Conservation (phyloP, 1,284 basidiomycete genomes). For the Ceratobasidium sp. region DNA sequence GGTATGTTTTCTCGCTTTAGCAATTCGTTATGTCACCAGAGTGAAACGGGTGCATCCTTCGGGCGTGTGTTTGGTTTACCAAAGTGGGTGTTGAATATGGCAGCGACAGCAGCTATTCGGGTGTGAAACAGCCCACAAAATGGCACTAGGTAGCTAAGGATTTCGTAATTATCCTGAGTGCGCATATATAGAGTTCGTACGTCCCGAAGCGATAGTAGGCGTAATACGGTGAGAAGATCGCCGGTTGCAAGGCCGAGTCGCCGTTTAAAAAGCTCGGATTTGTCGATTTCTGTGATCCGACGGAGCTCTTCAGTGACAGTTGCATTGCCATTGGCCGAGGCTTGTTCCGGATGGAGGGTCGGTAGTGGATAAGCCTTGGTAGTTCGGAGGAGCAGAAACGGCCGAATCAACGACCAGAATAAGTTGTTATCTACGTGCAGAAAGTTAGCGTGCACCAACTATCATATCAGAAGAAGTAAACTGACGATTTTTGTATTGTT, state of each 20-base stretch:
- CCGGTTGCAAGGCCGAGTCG: neutral
- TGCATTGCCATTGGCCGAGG: neutral
- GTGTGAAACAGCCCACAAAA: constrained; percentile 2
- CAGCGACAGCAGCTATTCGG: neutral
- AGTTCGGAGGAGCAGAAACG: neutral
- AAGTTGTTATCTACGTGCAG: neutral
- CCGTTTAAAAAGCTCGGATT: neutral
- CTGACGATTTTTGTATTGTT: neutral
- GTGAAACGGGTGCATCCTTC: neutral
- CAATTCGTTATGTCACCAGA: constrained; percentile 4
- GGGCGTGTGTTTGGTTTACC: constrained; percentile 8
- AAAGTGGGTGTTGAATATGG: neutral
- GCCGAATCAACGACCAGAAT: neutral
- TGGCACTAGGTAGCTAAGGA: neutral
- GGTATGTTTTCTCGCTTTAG: neutral
- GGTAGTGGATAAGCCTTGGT: neutral
- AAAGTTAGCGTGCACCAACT: neutral
- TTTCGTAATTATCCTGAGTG: neutral
- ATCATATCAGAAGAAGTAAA: neutral
- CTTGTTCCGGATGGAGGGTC: neutral
- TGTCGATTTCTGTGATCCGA: neutral
- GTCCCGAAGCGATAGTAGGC: neutral
- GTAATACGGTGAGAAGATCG: neutral
- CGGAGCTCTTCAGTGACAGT: neutral
- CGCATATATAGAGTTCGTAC: constrained; percentile 11